phyloP scores from a whole-genome alignment of 208 protist species.

The Leptomonas pyrrhocoris region DNA sequence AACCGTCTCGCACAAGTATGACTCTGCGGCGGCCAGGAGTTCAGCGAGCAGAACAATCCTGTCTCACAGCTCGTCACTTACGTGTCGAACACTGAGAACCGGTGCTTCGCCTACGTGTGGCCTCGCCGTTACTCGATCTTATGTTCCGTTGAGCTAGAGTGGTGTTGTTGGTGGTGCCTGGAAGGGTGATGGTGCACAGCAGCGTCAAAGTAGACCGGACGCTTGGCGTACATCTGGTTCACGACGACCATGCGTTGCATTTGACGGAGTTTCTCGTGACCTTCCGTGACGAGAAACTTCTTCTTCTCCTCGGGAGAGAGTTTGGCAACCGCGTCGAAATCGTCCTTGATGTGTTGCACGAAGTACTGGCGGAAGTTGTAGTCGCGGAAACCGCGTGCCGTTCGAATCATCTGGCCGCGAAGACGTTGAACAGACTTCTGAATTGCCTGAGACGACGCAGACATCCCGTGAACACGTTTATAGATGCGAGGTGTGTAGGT shows the following conservation, averaged over 20 bases:
- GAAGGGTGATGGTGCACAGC: conserved; percentile 14
- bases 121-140: conserved; percentile 13
- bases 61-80: background rate
- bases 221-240: conserved; percentile 76
- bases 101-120: background rate
- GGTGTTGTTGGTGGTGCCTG: background rate
- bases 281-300: conserved; percentile 57
- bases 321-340: conserved; percentile 57
- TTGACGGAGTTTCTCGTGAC: conserved; percentile 61
- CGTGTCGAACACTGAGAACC: background rate
- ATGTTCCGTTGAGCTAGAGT: background rate
- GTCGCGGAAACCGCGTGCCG: conserved; percentile 73
- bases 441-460: conserved; percentile 16
- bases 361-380: conserved; percentile 93
- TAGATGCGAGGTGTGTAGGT: no score
- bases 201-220: conserved; percentile 73
- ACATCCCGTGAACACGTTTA: no score
- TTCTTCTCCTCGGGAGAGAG: conserved; percentile 58
- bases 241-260: conserved; percentile 88
- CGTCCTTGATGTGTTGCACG: conserved; percentile 78
- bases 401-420: conserved; percentile 54
- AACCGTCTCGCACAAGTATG: no score
- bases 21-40: no score
- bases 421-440: conserved; percentile 53
- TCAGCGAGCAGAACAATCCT: background rate